Base-by-base conservation (phyloP, 345 rosid genomes). In the Lenwebbia sp. region DNA sequence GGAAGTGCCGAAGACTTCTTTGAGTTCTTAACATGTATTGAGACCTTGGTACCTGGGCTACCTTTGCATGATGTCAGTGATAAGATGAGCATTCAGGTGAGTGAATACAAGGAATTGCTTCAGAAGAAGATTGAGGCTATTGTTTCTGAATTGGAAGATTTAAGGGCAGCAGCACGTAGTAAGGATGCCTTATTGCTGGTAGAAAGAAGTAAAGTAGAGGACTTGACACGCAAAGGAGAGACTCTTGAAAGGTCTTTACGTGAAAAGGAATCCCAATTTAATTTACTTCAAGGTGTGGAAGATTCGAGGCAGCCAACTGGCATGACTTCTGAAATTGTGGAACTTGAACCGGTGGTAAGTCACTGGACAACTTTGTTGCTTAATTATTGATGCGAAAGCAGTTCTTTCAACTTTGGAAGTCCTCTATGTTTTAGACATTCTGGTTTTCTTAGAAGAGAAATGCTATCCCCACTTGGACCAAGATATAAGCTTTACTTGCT, bases 271-370 rank as follows among this genome's bases (percentile, higher is more conserved):
- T 91, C 91, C 83, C 94, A 89, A 65, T 88, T 91, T 87, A 90
- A 91, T 86, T 90, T 93, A 94, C 93, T 89, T 86, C 91, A 90
- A 86, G 92, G 88, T 78, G 86, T 22, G 54, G 90, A 89, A 87
- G 92, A 88, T 88, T 83, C 91, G 55, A 91, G 89, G 57, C 90
- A 30, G 84, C 87, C 91, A 87, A 87, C 87, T 50, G 85, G 89
- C 83, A 54, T 86, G 81, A 86, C 89, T 30, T 91, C 98, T 56
- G 98, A 96, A 91, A 94, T 96, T 57, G 88, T 91, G 83, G 94
- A 97, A 94, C 94, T 94, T 82, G 95, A 96, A 92, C 98, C 99
- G n/a, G 84, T 94, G 95, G 99, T 95, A 90, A 95, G 98, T 89
- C 82, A 51, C 75, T 87, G 56, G 75, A 65, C 86, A 44, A 37